A percentile compares a stretch with the other conserved stretches of the same genome.
These are phyloP conservation scores for Dichomitus squalens DNA, from an alignment of 1,284 basidiomycete genomes.

Conservation along the genomic window DNA sequence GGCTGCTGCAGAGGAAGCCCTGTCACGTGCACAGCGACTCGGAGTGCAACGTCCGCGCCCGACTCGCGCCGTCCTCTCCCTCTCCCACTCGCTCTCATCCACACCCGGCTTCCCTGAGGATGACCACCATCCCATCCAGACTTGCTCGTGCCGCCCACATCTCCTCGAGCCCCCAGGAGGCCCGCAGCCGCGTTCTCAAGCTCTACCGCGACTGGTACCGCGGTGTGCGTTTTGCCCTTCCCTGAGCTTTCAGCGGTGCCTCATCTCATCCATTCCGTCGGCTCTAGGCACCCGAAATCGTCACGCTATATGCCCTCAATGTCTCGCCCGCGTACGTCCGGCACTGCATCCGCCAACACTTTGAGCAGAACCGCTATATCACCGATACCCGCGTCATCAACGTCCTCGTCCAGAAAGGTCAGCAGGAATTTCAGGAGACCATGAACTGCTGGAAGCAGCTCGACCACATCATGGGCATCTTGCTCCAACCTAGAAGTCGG, in stretches of 20 bases:
- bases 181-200: slow-evolving; percentile 71
- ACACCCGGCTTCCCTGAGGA: slow-evolving; percentile 31
- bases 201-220: slow-evolving; percentile 95
- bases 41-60: slow-evolving; percentile 4
- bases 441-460: slow-evolving; percentile 93
- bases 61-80: neutral
- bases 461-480: slow-evolving; percentile 72
- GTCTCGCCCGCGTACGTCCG: slow-evolving; percentile 83
- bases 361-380: slow-evolving; percentile 86
- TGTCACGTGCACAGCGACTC: slow-evolving; percentile 16
- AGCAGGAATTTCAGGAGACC: slow-evolving; percentile 93
- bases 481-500: slow-evolving; percentile 53
- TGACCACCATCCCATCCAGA: slow-evolving; percentile 91
- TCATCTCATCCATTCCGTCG: neutral
- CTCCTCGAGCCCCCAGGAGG: slow-evolving; percentile 66
- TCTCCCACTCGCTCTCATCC: slow-evolving; percentile 5
- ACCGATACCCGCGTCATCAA: slow-evolving; percentile 87
- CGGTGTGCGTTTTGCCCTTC: slow-evolving; percentile 54
- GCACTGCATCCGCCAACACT: slow-evolving; percentile 83
- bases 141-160: slow-evolving; percentile 73
- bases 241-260: neutral
- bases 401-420: slow-evolving; percentile 84
- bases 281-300: slow-evolving; percentile 86
- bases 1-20: neutral
- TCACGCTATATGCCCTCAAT: slow-evolving; percentile 83